Conservation (phyloP, 257 asterid species). For the Anisodus tanguticus region DNA sequence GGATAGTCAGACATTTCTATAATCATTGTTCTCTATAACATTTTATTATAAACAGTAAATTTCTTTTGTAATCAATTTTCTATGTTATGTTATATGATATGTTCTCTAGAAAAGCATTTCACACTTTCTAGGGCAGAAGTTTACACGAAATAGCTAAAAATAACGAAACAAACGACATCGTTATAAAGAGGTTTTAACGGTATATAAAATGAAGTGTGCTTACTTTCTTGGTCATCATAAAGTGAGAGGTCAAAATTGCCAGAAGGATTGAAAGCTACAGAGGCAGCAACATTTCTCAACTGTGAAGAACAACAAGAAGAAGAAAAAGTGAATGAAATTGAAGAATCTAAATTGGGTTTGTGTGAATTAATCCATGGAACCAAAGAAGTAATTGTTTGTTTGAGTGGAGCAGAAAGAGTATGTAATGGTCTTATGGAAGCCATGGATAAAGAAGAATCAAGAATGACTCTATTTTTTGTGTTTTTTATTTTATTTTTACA, state of each 20-base stretch:
- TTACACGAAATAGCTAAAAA: too few species aligned
- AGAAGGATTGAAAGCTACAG: slow-evolving; percentile 78
- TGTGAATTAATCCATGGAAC: slow-evolving; percentile 42
- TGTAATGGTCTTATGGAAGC: slow-evolving; percentile 61
- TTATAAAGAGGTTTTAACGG: too few species aligned
- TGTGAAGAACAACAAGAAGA: slow-evolving; percentile 21
- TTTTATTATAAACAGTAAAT: too few species aligned
- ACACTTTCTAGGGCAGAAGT: too few species aligned
- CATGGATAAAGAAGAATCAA: slow-evolving; percentile 42
- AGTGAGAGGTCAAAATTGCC: slow-evolving; percentile 74
- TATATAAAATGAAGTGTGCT: background rate
- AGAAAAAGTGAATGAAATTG: slow-evolving; percentile 23
- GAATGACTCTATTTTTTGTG: background rate
- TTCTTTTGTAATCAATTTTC: too few species aligned
- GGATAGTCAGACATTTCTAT: background rate
- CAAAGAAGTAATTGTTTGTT: slow-evolving; percentile 38
- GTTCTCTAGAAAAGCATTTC: too few species aligned
- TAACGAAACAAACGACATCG: too few species aligned
- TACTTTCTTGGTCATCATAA: slow-evolving; percentile 59
- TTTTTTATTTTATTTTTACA: background rate
- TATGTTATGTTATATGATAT: too few species aligned
- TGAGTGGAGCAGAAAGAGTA: slow-evolving; percentile 54
- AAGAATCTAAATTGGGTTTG: slow-evolving; percentile 38
- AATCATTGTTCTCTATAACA: too few species aligned
- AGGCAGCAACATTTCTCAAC: slow-evolving; percentile 42